Percentiles rank a stretch among this genome's conserved stretches.
phyloP scores from a whole-genome alignment of 2,329 filamentous ascomycete species.

The Talaromyces sp. region DNA sequence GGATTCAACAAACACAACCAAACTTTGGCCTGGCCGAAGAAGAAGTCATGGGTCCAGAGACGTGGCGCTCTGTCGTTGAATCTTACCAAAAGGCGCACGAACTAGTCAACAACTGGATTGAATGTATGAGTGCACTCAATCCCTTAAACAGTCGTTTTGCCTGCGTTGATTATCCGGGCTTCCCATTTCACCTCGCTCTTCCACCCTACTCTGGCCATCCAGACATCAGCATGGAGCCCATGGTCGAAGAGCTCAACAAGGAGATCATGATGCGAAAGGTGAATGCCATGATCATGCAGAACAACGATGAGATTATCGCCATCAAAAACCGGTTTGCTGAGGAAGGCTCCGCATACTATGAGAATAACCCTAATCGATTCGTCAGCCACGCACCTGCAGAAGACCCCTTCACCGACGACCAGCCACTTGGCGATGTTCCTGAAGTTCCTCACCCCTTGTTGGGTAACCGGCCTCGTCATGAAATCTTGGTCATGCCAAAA shows the following conservation, averaged over 20 bases:
- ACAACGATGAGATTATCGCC: not conserved
- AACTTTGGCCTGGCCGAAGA: conserved; percentile 1
- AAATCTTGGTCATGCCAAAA: not conserved
- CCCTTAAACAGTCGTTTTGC: not conserved
- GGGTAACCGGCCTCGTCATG: not conserved
- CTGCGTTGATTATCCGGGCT: not conserved
- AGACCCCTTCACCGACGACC: not conserved
- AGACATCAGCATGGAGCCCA: not conserved
- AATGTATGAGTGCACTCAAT: not conserved
- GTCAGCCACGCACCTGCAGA: not conserved
- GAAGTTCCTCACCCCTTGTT: not conserved
- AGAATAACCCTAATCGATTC: not conserved
- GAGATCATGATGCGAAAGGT: not conserved
- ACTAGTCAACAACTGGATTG: not conserved
- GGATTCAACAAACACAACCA: not conserved
- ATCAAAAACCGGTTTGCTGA: not conserved
- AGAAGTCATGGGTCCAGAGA: not conserved
- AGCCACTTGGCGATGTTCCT: not conserved
- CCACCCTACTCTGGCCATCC: not conserved
- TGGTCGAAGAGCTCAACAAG: not conserved
- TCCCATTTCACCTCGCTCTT: not conserved
- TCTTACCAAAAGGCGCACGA: not conserved
- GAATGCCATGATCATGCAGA: not conserved
- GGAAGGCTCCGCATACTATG: not conserved
- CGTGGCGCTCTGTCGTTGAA: not conserved